These are phyloP conservation scores for Parathielavia hyrcaniae DNA, from an alignment of 495 filamentous ascomycete genomes.

Conservation along the genomic window DNA sequence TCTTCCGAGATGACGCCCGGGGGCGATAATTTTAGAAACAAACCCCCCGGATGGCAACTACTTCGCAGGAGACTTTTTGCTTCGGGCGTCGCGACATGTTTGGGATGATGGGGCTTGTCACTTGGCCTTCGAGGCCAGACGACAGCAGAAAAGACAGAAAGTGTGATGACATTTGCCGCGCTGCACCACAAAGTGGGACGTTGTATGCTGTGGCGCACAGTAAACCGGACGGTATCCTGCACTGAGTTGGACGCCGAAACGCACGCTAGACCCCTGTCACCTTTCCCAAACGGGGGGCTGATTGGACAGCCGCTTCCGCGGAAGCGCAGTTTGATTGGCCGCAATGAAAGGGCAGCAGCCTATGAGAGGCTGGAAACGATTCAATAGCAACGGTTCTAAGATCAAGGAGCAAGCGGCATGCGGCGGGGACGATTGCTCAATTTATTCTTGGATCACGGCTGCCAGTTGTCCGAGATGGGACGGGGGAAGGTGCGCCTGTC, in stretches of 20 bases:
- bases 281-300: not conserved
- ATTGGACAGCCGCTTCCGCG: conserved; percentile 2
- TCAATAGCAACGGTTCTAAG: conserved; percentile 1
- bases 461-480: not conserved
- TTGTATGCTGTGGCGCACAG: no score
- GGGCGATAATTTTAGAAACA: conserved; percentile 11
- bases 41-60: not conserved
- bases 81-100: no score
- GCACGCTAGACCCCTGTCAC: conserved; percentile 11
- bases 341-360: not conserved
- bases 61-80: no score
- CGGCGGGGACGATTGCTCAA: not conserved
- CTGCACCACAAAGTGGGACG: no score
- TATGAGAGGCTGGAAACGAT: conserved; percentile 1
- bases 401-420: not conserved
- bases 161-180: no score
- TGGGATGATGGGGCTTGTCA: no score
- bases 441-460: conserved; percentile 21
- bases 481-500: conserved; percentile 4
- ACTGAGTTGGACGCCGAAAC: not conserved
- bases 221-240: not conserved
- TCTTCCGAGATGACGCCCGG: conserved; percentile 13
- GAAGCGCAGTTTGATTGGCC: not conserved
- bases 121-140: no score
- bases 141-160: no score